Evolutionary conservation across 2,329 filamentous ascomycete species (phyloP), one percentile per base, ranked within the genome.

Genomic region (Xylaria sp.): DNA sequence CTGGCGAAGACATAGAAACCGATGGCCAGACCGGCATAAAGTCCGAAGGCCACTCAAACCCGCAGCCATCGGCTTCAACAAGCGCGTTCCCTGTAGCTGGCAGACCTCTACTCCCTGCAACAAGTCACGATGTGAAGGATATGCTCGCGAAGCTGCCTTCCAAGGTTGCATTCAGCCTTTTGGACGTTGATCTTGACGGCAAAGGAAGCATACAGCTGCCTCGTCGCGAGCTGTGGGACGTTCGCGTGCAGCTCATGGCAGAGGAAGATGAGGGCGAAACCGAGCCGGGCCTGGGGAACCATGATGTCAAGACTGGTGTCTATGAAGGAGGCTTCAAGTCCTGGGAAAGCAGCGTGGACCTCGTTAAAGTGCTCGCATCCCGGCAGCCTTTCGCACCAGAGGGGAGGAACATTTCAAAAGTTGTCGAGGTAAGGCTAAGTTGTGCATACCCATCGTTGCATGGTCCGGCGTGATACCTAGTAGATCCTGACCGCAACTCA

Each of bases 311-410:
- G 77, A 92, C 91, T 62, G 92, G 92, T 58, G 87, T 95, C 66
- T 96, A 96, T 79, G 92, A 96, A 80, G 92, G 92, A 63, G 92
- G 92, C 27, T 94, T 95, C 82, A 96, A 96, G 82, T 94, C 91
- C 74, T 96, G 92, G 92, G 92, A 96, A 81, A 94, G 92, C 79
- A 93, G 90, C 66, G 84, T 94, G 59, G 92, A 96, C 76, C 83
- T 96, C 20, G 91, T 92, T 57, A 92, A 89, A 75, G 87, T 91
- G n/a, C 78, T 90, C 33, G 83, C 83, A 0, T 74, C 77, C 2
- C 81, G 82, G 29, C 77, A 80, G 29, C 61, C 74, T 13, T 77
- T 81, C 55, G 72, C 79, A 20, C 66, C 77, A 3, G 70, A 73
- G 54, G 69, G 44, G 79, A 66, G 72, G 72, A 75, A 76, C 31